Evolutionary conservation across 768 basidiomycete species (phyloP).

Genomic region (Kwoniella europaea): DNA sequence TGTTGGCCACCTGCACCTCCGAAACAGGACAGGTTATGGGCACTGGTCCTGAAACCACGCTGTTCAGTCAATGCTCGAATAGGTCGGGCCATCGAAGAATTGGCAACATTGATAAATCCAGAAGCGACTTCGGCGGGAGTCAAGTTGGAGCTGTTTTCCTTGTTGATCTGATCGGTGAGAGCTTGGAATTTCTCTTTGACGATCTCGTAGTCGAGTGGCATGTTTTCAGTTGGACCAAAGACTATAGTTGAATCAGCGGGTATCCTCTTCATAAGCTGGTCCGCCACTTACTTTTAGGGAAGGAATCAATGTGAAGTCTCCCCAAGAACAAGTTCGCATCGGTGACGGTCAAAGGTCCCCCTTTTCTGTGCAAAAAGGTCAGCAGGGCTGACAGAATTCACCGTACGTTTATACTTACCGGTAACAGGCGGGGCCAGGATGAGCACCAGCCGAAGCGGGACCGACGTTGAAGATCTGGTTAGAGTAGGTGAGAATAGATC

Average conservation of each 20-base stretch:
- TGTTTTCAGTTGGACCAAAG: conserved; percentile 85
- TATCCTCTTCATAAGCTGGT: neutral
- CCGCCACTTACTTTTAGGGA: conserved; percentile 67
- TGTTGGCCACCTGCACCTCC: conserved; percentile 60
- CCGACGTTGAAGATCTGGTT: conserved; percentile 93
- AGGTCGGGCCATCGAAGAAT: conserved; percentile 80
- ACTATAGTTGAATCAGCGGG: conserved; percentile 51
- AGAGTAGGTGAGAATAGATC: conserved; percentile 82
- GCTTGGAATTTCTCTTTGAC: conserved; percentile 71
- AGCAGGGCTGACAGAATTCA: too few relatives aligned
- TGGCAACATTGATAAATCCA: conserved; percentile 93
- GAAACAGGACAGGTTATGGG: conserved; percentile 64
- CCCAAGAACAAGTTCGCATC: conserved; percentile 53
- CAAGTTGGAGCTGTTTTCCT: conserved; percentile 64
- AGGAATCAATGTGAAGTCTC: conserved; percentile 59
- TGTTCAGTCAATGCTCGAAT: conserved; percentile 75
- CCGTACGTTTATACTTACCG: neutral
- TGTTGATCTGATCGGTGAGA: conserved; percentile 74
- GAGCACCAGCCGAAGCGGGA: conserved; percentile 89
- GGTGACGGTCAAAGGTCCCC: conserved; percentile 69
- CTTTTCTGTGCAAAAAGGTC: conserved; percentile 62
- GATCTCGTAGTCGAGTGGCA: conserved; percentile 77
- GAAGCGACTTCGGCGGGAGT: conserved; percentile 83
- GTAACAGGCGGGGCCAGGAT: conserved; percentile 78
- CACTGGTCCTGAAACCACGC: conserved; percentile 77